phyloP scores from a whole-genome alignment of 2,329 filamentous ascomycete genomes.

The Cercospora sp. region DNA sequence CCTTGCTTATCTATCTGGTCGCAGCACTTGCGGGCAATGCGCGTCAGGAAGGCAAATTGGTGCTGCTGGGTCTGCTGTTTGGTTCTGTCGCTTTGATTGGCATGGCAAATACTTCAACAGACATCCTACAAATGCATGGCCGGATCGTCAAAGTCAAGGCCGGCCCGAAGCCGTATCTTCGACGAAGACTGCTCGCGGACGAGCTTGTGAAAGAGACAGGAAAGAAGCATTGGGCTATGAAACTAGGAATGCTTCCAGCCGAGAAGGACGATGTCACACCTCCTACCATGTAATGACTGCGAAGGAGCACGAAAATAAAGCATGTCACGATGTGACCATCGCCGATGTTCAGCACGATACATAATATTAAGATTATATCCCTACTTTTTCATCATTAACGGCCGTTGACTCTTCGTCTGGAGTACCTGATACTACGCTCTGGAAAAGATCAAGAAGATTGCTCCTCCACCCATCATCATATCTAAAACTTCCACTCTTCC shows the following conservation, averaged over 20 bases:
- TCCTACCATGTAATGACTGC: conserved; percentile 19
- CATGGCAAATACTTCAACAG: conserved; percentile 9
- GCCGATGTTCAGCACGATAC: not conserved
- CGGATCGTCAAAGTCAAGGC: conserved; percentile 38
- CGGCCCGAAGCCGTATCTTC: conserved; percentile 34
- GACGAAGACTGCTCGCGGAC: conserved; percentile 42
- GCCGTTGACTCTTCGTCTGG: not conserved
- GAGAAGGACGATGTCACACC: conserved; percentile 16
- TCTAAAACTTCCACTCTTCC: not conserved
- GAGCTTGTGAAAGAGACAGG: conserved; percentile 42
- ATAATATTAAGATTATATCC: conserved; percentile 17
- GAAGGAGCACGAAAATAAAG: not conserved
- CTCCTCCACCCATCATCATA: not conserved
- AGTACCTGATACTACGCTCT: not conserved
- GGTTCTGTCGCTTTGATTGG: conserved; percentile 47
- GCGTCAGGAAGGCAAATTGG: conserved; percentile 53
- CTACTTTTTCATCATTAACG: conserved; percentile 10
- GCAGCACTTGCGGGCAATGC: conserved; percentile 59
- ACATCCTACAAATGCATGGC: conserved; percentile 36
- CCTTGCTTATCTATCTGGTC: conserved; percentile 57
- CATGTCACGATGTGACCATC: not conserved
- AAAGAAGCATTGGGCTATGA: conserved; percentile 41
- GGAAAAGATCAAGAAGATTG: not conserved
- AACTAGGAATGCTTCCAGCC: conserved; percentile 40
- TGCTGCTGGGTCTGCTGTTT: conserved; percentile 55